phyloP scores from a whole-genome alignment of 805 yeast genomes.

The Diddensiella santjacobensis region DNA sequence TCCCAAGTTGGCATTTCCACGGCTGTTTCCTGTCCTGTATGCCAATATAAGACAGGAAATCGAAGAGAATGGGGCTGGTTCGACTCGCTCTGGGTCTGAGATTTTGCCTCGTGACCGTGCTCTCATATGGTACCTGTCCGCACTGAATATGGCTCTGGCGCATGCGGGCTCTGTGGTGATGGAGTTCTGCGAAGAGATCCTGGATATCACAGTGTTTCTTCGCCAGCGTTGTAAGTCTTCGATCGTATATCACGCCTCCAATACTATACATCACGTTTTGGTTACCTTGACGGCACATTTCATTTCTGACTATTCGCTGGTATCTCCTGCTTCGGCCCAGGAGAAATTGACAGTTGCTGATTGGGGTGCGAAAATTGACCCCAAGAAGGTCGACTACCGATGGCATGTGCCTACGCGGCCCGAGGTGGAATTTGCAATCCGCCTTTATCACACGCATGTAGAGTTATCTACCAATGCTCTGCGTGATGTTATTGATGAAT shows the following conservation, averaged over 20 bases:
- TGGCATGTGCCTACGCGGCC: conserved; percentile 71
- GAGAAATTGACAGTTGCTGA: conserved; percentile 35
- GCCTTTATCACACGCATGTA: conserved; percentile 50
- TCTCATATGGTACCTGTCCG: conserved; percentile 64
- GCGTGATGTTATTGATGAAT: conserved; percentile 24
- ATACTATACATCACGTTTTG: conserved; percentile 63
- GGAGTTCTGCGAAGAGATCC: conserved; percentile 42
- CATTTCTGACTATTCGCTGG: conserved; percentile 23
- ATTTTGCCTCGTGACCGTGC: conserved; percentile 74
- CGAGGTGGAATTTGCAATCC: conserved; percentile 60
- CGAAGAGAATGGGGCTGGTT: conserved; percentile 76
- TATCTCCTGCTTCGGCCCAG: conserved; percentile 11
- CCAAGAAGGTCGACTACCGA: conserved; percentile 41
- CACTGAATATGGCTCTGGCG: conserved; percentile 66
- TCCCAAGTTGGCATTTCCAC: conserved; percentile 45
- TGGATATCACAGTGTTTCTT: conserved; percentile 43
- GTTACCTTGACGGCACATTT: conserved; percentile 56
- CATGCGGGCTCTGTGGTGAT: conserved; percentile 57
- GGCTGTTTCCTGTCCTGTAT: conserved; percentile 43
- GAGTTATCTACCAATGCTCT: conserved; percentile 14
- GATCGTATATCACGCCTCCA: conserved; percentile 56
- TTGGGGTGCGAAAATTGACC: conserved; percentile 36
- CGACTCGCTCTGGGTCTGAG: conserved; percentile 58
- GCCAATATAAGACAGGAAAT: conserved; percentile 62
- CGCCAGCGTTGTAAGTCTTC: conserved; percentile 56